A percentile compares a stretch with the other conserved stretches of the same genome.
Evolutionary conservation across 352 stramenopile genomes (phyloP).

Genomic region (Globisporangium yorkense): DNA sequence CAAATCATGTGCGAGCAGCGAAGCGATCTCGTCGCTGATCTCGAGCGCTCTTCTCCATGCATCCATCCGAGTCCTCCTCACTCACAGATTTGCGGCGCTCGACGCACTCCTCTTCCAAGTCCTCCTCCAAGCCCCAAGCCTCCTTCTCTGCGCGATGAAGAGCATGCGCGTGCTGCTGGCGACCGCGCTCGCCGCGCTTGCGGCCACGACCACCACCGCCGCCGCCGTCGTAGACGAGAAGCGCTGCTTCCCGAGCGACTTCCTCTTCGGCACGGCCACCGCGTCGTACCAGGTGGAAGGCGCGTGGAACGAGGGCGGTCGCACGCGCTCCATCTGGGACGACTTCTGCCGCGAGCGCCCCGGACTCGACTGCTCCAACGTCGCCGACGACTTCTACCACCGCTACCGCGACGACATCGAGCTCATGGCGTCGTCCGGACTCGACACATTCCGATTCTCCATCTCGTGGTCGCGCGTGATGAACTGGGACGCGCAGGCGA

Average conservation of each 20-base stretch:
- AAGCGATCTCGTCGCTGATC: no score
- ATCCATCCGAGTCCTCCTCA: no score
- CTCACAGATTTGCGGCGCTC: no score
- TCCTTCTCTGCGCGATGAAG: no score
- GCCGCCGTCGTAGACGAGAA: conserved; percentile 12
- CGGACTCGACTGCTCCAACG: conserved; percentile 43
- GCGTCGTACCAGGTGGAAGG: conserved; percentile 94
- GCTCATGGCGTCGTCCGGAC: conserved; percentile 38
- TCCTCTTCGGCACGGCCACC: conserved; percentile 88
- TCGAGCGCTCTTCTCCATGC: no score
- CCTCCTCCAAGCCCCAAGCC: no score
- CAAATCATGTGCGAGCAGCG: no score
- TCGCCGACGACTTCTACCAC: conserved; percentile 87
- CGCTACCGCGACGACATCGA: conserved; percentile 68
- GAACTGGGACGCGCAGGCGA: conserved; percentile 42
- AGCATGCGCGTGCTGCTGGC: not conserved
- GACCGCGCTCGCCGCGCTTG: no score
- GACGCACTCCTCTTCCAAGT: no score
- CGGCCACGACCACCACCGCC: not conserved
- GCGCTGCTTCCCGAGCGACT: conserved; percentile 61
- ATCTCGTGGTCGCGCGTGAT: conserved; percentile 89
- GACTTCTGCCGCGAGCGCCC: conserved; percentile 63
- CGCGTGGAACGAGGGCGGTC: conserved; percentile 68
- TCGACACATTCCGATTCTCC: conserved; percentile 88
- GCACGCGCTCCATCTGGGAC: conserved; percentile 91